Conservation (phyloP, 2,329 filamentous ascomycete genomes). For the Neopestalotiopsis sp. region DNA sequence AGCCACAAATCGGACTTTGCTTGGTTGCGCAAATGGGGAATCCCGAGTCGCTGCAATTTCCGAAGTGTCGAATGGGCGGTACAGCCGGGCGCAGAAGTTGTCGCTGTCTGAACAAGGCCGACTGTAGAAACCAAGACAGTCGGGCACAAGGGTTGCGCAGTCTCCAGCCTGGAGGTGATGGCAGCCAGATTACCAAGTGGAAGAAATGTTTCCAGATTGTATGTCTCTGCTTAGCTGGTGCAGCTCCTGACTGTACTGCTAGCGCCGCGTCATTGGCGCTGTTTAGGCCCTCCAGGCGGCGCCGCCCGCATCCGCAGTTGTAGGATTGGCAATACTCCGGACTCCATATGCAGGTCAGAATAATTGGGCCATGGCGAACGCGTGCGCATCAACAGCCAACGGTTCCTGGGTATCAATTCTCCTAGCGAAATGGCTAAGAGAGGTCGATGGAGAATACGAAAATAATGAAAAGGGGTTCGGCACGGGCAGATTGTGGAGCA, state of each 20-base stretch:
- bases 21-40: neutral
- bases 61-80: neutral
- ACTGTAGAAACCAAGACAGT: neutral
- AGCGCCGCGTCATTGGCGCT: neutral
- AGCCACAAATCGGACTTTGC: neutral
- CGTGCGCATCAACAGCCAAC: neutral
- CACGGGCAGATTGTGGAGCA: neutral
- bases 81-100: neutral
- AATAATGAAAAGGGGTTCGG: neutral
- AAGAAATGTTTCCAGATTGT: neutral
- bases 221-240: neutral
- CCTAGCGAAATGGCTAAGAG: slow-evolving; percentile 1
- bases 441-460: neutral
- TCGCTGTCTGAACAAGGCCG: neutral
- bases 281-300: neutral
- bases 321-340: neutral
- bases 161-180: neutral
- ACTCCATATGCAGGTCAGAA: neutral
- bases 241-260: neutral
- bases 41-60: neutral
- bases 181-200: neutral
- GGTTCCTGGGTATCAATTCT: neutral
- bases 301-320: neutral
- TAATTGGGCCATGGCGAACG: neutral
- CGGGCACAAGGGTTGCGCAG: neutral